Percentiles rank a stretch among this genome's conserved stretches.
phyloP scores from a whole-genome alignment of 345 rosid genomes.

The Orychophragmus violaceus region DNA sequence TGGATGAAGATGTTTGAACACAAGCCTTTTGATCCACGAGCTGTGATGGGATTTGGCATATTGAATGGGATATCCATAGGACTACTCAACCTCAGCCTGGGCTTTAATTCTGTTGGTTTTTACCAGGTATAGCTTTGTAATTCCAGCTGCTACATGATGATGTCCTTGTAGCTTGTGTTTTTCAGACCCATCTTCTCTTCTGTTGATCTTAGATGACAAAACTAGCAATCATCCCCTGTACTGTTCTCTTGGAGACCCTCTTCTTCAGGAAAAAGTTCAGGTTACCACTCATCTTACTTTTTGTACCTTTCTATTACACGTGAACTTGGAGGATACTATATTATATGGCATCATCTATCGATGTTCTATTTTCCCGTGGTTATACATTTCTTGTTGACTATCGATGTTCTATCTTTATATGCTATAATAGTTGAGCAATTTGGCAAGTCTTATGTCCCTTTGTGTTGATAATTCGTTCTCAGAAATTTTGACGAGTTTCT shows the following conservation, averaged over 20 bases:
- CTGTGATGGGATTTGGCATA: conserved; percentile 99
- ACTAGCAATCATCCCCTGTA: conserved; percentile 97
- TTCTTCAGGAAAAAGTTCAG: conserved; percentile 97
- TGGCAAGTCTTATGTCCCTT: conserved; percentile 1
- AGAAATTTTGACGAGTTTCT: neutral
- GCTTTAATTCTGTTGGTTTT: conserved; percentile 98
- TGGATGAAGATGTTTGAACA: conserved; percentile 97
- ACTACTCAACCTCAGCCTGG: conserved; percentile 93
- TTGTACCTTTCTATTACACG: neutral
- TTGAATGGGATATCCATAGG: conserved; percentile 97
- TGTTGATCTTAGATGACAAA: conserved; percentile 77
- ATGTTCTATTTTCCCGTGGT: neutral
- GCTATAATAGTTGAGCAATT: neutral
- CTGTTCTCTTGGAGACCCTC: conserved; percentile 95
- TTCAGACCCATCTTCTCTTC: conserved; percentile 6
- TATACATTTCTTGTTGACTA: neutral
- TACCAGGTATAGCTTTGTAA: conserved; percentile 67
- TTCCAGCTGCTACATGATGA: neutral
- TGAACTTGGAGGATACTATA: conserved; percentile 10
- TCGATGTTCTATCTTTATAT: neutral
- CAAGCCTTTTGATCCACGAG: conserved; percentile 99
- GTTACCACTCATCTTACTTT: conserved; percentile 34
- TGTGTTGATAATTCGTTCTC: conserved; percentile 2
- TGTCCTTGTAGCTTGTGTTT: neutral
- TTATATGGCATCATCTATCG: neutral